These are phyloP conservation scores for Artemisia annua DNA, from an alignment of 129 eudicot species.

Conservation along the genomic window DNA sequence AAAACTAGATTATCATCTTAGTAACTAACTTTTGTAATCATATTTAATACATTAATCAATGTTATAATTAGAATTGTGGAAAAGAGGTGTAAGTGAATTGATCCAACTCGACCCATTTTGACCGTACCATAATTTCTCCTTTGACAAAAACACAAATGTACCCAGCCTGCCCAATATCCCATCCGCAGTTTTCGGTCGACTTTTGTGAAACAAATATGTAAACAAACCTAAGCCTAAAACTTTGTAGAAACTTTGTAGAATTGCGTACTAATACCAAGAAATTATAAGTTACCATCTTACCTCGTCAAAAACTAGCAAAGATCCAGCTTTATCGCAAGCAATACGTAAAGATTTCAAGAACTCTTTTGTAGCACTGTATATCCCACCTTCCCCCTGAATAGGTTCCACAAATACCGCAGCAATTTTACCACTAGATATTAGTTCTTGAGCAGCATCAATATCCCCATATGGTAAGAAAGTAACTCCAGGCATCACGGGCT, in stretches of 20 bases:
- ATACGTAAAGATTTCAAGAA: constrained; percentile 64
- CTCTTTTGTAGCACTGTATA: constrained; percentile 72
- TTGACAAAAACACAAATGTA: background rate
- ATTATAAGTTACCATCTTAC: constrained; percentile 46
- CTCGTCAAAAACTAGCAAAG: constrained; percentile 81
- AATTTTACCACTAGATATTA: constrained; percentile 61
- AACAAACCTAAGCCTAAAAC: background rate
- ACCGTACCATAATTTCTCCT: background rate
- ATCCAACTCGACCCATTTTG: background rate
- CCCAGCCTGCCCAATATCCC: background rate
- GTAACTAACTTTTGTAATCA: background rate
- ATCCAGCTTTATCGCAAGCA: constrained; percentile 75
- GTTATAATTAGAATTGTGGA: background rate
- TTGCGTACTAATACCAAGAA: constrained; percentile 19
- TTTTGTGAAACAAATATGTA: background rate
- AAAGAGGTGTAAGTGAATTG: background rate
- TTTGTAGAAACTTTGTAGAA: background rate
- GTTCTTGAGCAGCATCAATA: constrained; percentile 48
- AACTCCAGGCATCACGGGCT: constrained; percentile 93
- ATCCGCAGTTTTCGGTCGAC: background rate
- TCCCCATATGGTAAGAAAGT: constrained; percentile 75
- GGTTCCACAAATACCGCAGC: constrained; percentile 96
- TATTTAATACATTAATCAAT: background rate
- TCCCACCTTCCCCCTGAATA: constrained; percentile 94
- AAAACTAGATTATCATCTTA: background rate